A percentile compares a stretch with the other conserved stretches of the same genome.
Conservation (phyloP, 371 early-diverging fungal species). For the Lichtheimia ornata region DNA sequence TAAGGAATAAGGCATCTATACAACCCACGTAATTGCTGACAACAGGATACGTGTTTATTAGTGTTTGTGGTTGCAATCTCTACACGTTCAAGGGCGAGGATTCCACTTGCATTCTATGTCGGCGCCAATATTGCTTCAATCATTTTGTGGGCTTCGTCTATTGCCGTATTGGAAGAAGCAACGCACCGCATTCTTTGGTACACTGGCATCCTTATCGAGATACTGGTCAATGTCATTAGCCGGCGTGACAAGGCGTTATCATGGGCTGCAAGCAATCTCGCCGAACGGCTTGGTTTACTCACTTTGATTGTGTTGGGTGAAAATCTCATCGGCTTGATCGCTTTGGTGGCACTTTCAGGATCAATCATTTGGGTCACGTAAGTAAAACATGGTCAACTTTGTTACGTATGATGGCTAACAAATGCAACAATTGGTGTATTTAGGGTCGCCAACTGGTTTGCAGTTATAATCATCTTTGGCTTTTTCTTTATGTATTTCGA, state of each 20-base stretch:
- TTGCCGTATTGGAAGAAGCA: slow-evolving; percentile 37
- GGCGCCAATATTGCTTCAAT: slow-evolving; percentile 54
- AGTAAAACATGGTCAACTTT: background rate
- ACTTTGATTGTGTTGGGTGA: slow-evolving; percentile 60
- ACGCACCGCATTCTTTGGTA: slow-evolving; percentile 59
- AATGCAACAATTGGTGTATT: background rate
- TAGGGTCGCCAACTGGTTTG: slow-evolving; percentile 44
- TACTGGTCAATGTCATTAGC: slow-evolving; percentile 50
- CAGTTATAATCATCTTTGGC: slow-evolving; percentile 50
- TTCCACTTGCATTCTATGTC: slow-evolving; percentile 41
- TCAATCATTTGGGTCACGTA: slow-evolving; percentile 33
- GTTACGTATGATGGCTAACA: background rate
- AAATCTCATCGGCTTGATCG: slow-evolving; percentile 49
- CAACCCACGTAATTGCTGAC: background rate
- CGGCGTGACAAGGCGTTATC: slow-evolving; percentile 52
- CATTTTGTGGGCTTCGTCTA: slow-evolving; percentile 51
- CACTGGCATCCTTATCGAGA: slow-evolving; percentile 44
- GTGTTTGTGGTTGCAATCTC: slow-evolving; percentile 43
- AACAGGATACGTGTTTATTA: slow-evolving; percentile 16
- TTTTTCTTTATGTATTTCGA: slow-evolving; percentile 59
- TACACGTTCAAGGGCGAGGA: slow-evolving; percentile 45
- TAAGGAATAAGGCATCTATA: slow-evolving; percentile 17
- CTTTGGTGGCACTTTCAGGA: slow-evolving; percentile 36
- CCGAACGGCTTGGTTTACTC: slow-evolving; percentile 58
- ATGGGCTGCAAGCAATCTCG: slow-evolving; percentile 64